These are phyloP conservation scores for Fusarium sp. DNA, from an alignment of 2,329 filamentous ascomycete genomes.

Conservation along the genomic window DNA sequence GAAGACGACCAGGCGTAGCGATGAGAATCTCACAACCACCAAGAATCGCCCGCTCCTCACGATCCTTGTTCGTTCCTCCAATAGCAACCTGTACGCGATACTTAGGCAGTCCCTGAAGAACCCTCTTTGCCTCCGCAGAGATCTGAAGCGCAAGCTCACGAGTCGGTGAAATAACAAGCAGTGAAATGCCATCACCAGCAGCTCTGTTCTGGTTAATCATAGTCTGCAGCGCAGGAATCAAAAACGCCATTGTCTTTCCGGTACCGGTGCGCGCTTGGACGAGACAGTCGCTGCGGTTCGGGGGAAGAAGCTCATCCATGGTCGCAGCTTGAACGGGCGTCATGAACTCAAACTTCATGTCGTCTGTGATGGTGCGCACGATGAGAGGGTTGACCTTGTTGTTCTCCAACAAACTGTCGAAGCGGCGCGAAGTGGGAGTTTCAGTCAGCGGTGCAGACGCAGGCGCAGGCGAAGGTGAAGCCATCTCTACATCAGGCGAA, in stretches of 20 bases:
- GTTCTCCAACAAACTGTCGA: constrained; percentile 56
- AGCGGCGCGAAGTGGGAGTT: constrained; percentile 59
- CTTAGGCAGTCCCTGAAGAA: constrained; percentile 77
- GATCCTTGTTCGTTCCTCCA: constrained; percentile 80
- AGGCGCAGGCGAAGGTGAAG: background rate
- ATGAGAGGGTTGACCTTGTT: constrained; percentile 60
- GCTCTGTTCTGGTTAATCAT: constrained; percentile 65
- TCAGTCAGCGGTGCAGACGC: constrained; percentile 40
- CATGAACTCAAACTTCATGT: constrained; percentile 64
- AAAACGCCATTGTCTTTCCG: constrained; percentile 86
- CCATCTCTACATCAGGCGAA: background rate
- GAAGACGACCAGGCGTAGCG: constrained; percentile 81
- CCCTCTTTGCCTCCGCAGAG: constrained; percentile 74
- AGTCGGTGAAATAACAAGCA: constrained; percentile 77
- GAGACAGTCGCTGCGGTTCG: constrained; percentile 64
- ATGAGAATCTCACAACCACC: constrained; percentile 82
- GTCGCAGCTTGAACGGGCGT: constrained; percentile 67
- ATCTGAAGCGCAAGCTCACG: constrained; percentile 79
- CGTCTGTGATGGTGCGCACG: constrained; percentile 60
- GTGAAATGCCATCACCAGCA: constrained; percentile 59
- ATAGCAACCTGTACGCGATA: constrained; percentile 84
- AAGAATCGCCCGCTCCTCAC: constrained; percentile 77
- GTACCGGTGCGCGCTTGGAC: constrained; percentile 90
- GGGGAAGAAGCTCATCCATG: constrained; percentile 60
- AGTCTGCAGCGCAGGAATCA: constrained; percentile 84